phyloP scores from a whole-genome alignment of 805 yeast species.

The Priceomyces haplophilus region DNA sequence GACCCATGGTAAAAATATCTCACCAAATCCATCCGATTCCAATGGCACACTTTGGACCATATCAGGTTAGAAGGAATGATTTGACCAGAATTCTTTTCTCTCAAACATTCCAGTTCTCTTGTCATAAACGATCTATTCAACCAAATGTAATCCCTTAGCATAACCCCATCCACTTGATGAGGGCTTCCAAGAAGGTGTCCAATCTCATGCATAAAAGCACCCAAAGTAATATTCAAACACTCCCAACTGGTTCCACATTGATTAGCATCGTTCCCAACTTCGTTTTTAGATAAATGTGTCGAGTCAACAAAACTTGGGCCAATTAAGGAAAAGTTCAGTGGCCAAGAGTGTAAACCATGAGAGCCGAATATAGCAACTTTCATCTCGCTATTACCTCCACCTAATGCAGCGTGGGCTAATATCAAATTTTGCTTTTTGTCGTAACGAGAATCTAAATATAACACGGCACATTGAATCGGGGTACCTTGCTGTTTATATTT shows the following conservation, averaged over 20 bases:
- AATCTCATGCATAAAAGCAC: slow-evolving; percentile 94
- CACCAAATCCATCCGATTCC: slow-evolving; percentile 80
- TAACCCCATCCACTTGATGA: slow-evolving; percentile 85
- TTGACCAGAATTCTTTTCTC: slow-evolving; percentile 51
- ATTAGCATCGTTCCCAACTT: slow-evolving; percentile 88
- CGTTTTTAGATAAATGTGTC: slow-evolving; percentile 56
- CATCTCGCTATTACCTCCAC: slow-evolving; percentile 74
- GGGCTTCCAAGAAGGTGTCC: slow-evolving; percentile 92
- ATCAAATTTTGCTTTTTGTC: slow-evolving; percentile 58
- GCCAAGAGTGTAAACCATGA: slow-evolving; percentile 91
- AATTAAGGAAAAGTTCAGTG: slow-evolving; percentile 71
- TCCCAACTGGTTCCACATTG: slow-evolving; percentile 91
- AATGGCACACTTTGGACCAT: slow-evolving; percentile 67
- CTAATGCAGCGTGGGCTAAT: slow-evolving; percentile 88
- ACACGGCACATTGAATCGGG: slow-evolving; percentile 77
- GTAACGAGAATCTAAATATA: slow-evolving; percentile 84
- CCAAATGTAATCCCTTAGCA: slow-evolving; percentile 81
- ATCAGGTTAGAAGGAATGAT: slow-evolving; percentile 34
- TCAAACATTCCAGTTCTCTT: slow-evolving; percentile 54
- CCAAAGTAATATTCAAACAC: slow-evolving; percentile 77
- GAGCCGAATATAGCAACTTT: slow-evolving; percentile 90
- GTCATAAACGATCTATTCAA: slow-evolving; percentile 81
- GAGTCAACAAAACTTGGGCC: slow-evolving; percentile 67
- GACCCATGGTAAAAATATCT: slow-evolving; percentile 81
- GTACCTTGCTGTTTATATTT: slow-evolving; percentile 48